Base-by-base conservation (phyloP, 495 filamentous ascomycete species). In the Penicillium waksmanii region DNA sequence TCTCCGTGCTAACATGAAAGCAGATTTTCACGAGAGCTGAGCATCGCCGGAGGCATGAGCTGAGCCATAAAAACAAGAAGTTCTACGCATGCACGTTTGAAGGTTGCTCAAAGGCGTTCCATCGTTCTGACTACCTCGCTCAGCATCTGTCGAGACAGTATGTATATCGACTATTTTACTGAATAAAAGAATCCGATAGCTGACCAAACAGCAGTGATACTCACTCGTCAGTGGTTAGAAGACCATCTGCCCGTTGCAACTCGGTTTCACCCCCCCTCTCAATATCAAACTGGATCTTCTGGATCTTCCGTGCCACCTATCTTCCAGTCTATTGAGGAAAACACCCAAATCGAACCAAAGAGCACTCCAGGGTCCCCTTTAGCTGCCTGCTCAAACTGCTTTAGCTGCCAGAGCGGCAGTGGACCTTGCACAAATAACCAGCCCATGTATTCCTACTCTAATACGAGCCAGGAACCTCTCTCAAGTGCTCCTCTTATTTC, bases 21-120 rank as follows among this genome's bases (percentile, higher is more conserved):
- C 55, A 89, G 87, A 85, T 88, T 23, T 92, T 91, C 66, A 94
- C 91, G 11, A 81, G 92, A 67, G 91, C 90, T 13, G 92, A 96
- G 67, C 92, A 96, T 75, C 62, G 62, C 11, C 33, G 65, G 36
- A 53, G 62, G 10, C 62, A 67, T 36, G 62, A 67, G 19, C 34
- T 65, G 33, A 60, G 58, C 15, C 62, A 67, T 27, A 56, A 57
- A 15, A 34, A 53, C 11, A 65, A 50, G 40, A 67, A 58, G 42
- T 11, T 40, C 13, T 58, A 65, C 17, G 18, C 33, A 13, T 67
- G 62, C 50, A 42, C 59, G 0, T 52, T 53, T 50, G 40, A 60
- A 35, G 62, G 61, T 3, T 67, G 62, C 23, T 21, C 33, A 19
- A 65, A 65, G 23, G 51, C 53, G n/a, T 67, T 65, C 38, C 62